Percentiles rank a stretch among this genome's conserved stretches.
phyloP scores from a whole-genome alignment of 192 early-diverging fungal species.

The Geranomyces michiganensis region DNA sequence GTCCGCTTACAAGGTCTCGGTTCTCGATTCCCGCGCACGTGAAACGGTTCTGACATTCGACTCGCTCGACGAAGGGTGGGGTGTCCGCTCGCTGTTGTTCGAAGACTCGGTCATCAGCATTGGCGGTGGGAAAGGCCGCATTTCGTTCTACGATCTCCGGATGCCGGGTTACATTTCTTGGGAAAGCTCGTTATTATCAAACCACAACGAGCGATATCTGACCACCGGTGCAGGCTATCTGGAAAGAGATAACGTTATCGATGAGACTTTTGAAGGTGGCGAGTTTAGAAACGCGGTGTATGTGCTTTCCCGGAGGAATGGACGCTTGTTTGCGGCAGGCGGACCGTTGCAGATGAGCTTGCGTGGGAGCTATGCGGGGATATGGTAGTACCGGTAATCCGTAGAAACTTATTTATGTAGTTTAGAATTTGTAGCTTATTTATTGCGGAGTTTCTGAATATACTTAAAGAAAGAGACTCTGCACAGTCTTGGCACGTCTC shows the following conservation, averaged over 20 bases:
- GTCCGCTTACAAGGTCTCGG: conserved; percentile 42
- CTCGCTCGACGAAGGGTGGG: conserved; percentile 71
- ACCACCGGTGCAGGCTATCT: conserved; percentile 57
- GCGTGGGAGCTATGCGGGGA: conserved; percentile 44
- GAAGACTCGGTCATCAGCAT: conserved; percentile 55
- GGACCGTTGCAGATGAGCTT: conserved; percentile 63
- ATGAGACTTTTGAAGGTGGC: conserved; percentile 49
- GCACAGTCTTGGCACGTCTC: no score
- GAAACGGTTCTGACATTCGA: conserved; percentile 52
- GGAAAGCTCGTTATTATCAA: conserved; percentile 28
- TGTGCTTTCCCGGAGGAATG: conserved; percentile 52
- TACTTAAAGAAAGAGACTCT: no score
- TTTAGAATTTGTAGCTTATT: no score
- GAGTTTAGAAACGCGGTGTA: conserved; percentile 66
- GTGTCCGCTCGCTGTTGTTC: conserved; percentile 60
- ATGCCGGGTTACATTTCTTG: conserved; percentile 57
- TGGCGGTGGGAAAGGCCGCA: conserved; percentile 65
- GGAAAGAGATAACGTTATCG: conserved; percentile 50
- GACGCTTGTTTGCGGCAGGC: conserved; percentile 61
- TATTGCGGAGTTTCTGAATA: no score
- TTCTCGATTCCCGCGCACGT: conserved; percentile 46
- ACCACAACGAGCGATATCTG: conserved; percentile 23
- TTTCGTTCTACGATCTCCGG: conserved; percentile 68
- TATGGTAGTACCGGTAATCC: conserved; percentile 27
- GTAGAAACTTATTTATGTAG: no score